phyloP scores from a whole-genome alignment of 177 flowering plant species.

The Telopea speciosissima region DNA sequence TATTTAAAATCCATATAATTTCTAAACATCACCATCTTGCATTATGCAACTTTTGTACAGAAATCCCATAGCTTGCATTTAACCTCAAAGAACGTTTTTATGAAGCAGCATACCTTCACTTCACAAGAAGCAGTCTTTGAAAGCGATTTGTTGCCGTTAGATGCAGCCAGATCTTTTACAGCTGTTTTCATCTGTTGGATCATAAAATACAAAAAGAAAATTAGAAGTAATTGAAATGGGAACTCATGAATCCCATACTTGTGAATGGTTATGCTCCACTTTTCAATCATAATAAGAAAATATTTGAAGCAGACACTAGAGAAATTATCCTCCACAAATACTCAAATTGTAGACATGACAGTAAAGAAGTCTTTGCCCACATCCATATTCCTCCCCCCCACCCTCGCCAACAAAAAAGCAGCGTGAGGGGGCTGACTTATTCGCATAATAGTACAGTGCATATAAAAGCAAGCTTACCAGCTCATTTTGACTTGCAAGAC shows the following conservation, averaged over 20 bases:
- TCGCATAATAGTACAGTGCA: neutral
- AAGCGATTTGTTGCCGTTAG: slow-evolving; percentile 33
- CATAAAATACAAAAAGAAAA: neutral
- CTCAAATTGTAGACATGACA: neutral
- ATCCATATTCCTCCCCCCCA: neutral
- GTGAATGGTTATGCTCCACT: neutral
- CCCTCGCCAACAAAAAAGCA: no score
- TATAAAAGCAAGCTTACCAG: slow-evolving; percentile 31
- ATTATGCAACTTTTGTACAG: neutral
- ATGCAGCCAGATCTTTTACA: slow-evolving; percentile 27
- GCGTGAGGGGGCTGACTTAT: neutral
- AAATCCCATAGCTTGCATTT: neutral
- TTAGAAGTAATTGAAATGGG: neutral
- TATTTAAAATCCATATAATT: neutral
- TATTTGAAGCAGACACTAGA: neutral
- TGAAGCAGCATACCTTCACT: slow-evolving; percentile 12
- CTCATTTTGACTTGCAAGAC: slow-evolving; percentile 49
- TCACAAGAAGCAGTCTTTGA: slow-evolving; percentile 24
- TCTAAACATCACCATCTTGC: neutral
- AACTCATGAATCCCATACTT: neutral
- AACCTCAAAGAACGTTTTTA: neutral
- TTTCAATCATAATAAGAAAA: neutral
- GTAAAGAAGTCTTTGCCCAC: neutral
- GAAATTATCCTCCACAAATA: neutral
- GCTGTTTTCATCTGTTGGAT: slow-evolving; percentile 36